A percentile compares a stretch with the other conserved stretches of the same genome.
Evolutionary conservation across 73 alveolate genomes (phyloP).

Genomic region (Paramecium pentaurelia): DNA sequence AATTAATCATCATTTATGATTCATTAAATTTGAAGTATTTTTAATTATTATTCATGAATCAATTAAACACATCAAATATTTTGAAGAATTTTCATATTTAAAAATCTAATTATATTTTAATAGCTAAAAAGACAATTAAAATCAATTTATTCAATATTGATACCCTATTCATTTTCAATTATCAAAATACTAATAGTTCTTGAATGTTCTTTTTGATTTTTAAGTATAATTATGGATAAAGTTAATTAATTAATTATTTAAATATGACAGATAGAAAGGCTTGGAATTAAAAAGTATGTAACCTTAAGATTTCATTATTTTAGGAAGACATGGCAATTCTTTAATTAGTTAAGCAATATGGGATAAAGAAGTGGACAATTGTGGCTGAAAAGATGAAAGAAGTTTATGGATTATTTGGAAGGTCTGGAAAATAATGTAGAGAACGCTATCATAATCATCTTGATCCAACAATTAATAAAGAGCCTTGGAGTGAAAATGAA

Average conservation of each 20-base stretch:
- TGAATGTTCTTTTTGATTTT: neutral
- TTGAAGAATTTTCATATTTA: neutral
- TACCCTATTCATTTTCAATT: neutral
- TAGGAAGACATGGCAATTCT: constrained; percentile 84
- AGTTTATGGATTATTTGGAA: constrained; percentile 61
- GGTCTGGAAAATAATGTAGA: constrained; percentile 97
- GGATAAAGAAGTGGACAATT: constrained; percentile 84
- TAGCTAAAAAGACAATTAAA: neutral
- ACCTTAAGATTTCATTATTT: neutral
- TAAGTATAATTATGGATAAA: neutral
- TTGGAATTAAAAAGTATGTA: constrained; percentile 42
- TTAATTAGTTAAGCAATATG: constrained; percentile 72
- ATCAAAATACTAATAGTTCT: neutral
- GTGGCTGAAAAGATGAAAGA: constrained; percentile 75
- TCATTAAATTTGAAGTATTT: neutral
- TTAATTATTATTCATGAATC: neutral
- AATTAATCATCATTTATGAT: neutral
- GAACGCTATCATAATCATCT: constrained; percentile 98
- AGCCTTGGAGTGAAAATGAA: constrained; percentile 91
- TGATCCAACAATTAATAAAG: constrained; percentile 91
- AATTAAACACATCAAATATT: neutral
- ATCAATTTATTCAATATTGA: neutral
- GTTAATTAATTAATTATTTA: neutral
- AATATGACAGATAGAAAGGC: constrained; percentile 51
- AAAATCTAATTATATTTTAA: neutral